phyloP scores from a whole-genome alignment of 2,329 filamentous ascomycete species.

The Fusarium nelsonii region DNA sequence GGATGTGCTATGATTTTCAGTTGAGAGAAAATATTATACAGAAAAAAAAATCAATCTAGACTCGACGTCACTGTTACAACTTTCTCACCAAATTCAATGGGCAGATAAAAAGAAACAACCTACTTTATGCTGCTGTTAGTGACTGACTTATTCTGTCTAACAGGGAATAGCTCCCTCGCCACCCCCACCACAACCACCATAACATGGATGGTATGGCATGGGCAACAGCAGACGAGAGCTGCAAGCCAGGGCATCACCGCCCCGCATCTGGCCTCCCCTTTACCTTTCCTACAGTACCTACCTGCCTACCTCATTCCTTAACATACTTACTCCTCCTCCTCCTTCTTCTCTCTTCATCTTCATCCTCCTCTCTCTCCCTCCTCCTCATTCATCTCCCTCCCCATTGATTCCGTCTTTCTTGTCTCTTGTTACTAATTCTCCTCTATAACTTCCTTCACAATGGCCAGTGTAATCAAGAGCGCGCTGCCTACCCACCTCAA shows the following conservation, averaged over 20 bases:
- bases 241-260: constrained; percentile 40
- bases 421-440: constrained; percentile 19
- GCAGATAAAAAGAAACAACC: constrained; percentile 16
- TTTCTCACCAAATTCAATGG: constrained; percentile 12
- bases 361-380: constrained; percentile 8
- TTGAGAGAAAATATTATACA: constrained; percentile 2
- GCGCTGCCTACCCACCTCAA: constrained; percentile 89
- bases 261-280: constrained; percentile 37
- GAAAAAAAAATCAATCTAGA: background rate
- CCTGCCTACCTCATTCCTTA: constrained; percentile 40
- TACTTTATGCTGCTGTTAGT: background rate
- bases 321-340: constrained; percentile 33
- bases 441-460: constrained; percentile 55
- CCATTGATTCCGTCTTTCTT: constrained; percentile 9
- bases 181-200: constrained; percentile 40
- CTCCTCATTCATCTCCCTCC: constrained; percentile 3
- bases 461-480: constrained; percentile 78
- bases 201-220: constrained; percentile 9
- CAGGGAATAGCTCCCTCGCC: constrained; percentile 33
- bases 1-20: background rate
- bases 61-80: constrained; percentile 34
- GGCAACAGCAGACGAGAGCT: constrained; percentile 16
- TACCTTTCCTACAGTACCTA: constrained; percentile 32
- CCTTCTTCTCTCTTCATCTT: constrained; percentile 1
- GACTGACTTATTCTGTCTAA: constrained; percentile 22